Percentiles rank a stretch among this genome's conserved stretches.
Evolutionary conservation across 768 basidiomycete species (phyloP).

Genomic region (Tulasnella sp.): DNA sequence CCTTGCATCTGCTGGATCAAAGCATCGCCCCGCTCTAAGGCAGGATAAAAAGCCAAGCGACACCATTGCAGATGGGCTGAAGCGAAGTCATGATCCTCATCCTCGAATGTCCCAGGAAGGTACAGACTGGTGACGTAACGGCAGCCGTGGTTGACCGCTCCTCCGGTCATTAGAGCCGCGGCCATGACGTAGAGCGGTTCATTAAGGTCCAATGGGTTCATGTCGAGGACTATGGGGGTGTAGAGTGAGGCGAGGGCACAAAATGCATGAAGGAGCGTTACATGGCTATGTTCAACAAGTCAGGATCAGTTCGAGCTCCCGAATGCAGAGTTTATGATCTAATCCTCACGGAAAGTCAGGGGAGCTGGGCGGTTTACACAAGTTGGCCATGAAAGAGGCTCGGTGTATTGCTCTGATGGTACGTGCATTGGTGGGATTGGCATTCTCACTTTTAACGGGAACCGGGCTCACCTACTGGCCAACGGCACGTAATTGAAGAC

Average conservation of each 20-base stretch:
- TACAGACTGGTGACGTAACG: neutral
- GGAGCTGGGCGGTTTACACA: constrained; percentile 3
- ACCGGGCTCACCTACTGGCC: neutral
- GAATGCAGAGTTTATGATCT: neutral
- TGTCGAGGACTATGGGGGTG: constrained; percentile 5
- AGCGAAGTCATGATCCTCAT: neutral
- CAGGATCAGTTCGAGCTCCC: neutral
- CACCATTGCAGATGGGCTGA: constrained; percentile 1
- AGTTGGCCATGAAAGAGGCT: constrained; percentile 14
- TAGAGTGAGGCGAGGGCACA: constrained; percentile 17
- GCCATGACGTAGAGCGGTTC: neutral
- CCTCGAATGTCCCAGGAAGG: neutral
- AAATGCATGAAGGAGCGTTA: constrained; percentile 17
- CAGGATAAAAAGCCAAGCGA: neutral
- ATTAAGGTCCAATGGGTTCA: neutral
- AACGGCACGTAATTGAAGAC: constrained; percentile 15
- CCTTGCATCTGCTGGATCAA: constrained; percentile 11
- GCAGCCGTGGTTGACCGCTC: neutral
- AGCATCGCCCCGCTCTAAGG: constrained; percentile 1
- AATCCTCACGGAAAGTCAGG: constrained; percentile 5
- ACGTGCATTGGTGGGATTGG: too few species aligned
- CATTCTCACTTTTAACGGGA: too few species aligned
- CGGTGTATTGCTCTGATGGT: constrained; percentile 9
- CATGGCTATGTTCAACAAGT: neutral
- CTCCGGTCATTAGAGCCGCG: neutral